Evolutionary conservation across 2,329 filamentous ascomycete genomes (phyloP).

Genomic region (Monilinia fructigena): DNA sequence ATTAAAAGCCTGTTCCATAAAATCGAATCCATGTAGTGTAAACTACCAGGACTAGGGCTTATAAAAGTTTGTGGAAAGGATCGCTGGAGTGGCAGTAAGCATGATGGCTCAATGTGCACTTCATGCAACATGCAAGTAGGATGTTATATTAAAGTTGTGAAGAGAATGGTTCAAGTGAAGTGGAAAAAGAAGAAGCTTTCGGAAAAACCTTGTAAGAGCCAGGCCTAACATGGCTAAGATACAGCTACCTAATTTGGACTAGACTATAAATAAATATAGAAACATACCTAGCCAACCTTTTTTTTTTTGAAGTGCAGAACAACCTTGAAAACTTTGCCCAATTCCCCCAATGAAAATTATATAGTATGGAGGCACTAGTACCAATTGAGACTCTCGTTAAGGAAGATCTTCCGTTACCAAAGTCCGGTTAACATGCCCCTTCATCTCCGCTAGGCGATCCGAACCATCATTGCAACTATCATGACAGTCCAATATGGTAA

Average conservation of each 20-base stretch:
- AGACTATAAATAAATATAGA: neutral
- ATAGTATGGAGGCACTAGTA: neutral
- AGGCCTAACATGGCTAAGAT: neutral
- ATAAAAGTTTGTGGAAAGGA: neutral
- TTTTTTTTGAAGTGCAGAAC: no score
- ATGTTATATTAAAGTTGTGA: conserved; percentile 18
- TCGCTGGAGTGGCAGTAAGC: conserved; percentile 4
- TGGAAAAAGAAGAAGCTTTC: conserved; percentile 9
- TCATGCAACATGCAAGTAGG: neutral
- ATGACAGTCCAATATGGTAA: no score
- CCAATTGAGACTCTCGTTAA: neutral
- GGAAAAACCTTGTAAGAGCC: neutral
- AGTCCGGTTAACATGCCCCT: neutral
- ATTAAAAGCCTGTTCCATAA: neutral
- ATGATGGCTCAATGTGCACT: neutral
- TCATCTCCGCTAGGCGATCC: conserved; percentile 1
- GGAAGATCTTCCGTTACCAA: neutral
- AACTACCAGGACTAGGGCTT: neutral
- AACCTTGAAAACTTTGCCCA: no score
- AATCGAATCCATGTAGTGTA: neutral
- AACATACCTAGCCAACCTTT: neutral
- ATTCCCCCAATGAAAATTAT: no score
- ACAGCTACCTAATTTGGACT: neutral
- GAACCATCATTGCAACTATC: neutral
- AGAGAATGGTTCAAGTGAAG: neutral